Conservation (phyloP, 2,329 filamentous ascomycete genomes). For the Colletotrichum orchidophilum region DNA sequence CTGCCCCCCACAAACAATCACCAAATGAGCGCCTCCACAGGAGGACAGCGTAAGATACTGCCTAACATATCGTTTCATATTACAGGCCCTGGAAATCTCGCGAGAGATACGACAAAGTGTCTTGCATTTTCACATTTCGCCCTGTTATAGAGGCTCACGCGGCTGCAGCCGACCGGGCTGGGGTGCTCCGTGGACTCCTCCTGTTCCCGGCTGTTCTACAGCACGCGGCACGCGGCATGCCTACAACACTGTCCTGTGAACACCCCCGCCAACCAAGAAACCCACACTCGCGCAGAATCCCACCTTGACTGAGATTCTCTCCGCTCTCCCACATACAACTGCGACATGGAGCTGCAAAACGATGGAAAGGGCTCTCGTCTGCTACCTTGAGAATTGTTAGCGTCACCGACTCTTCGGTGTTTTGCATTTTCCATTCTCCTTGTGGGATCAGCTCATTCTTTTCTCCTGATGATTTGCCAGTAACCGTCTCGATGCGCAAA, state of each 20-base stretch:
- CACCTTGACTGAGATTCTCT: neutral
- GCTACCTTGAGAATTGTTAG: constrained; percentile 4
- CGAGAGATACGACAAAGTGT: neutral
- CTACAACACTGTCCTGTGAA: neutral
- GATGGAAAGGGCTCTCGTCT: neutral
- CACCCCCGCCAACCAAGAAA: neutral
- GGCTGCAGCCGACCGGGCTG: neutral
- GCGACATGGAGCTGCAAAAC: neutral
- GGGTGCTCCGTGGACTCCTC: neutral
- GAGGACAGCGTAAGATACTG: neutral
- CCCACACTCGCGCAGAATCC: neutral
- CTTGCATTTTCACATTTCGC: neutral
- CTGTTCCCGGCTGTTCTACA: neutral
- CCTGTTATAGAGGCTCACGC: neutral
- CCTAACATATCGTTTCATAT: neutral
- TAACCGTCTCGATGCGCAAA: neutral
- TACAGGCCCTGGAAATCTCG: neutral
- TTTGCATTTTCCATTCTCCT: neutral
- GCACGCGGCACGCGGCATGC: constrained; percentile 1
- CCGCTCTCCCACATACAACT: neutral
- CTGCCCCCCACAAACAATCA: neutral
- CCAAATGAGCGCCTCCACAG: neutral
- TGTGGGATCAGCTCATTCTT: neutral
- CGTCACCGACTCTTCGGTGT: constrained; percentile 23
- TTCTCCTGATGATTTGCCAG: neutral